phyloP scores from a whole-genome alignment of 129 eudicot genomes.

The Scalesia atractyloides region DNA sequence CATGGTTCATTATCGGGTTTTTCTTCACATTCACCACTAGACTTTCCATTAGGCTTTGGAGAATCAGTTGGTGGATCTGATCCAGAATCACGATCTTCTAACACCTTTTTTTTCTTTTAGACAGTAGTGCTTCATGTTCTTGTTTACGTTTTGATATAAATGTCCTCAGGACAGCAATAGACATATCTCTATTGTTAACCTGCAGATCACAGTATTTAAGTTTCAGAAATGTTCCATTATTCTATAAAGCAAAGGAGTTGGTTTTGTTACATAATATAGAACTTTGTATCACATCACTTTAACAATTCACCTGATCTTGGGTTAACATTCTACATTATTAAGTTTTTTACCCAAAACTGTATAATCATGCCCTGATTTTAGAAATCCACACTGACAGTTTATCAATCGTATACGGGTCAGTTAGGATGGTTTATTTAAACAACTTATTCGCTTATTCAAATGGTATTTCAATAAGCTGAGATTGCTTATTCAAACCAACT shows the following conservation, averaged over 20 bases:
- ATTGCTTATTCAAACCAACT: no score
- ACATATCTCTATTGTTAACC: slow-evolving; percentile 97
- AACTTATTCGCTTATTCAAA: no score
- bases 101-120: slow-evolving; percentile 54
- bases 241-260: not conserved
- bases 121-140: slow-evolving; percentile 63
- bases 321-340: not conserved
- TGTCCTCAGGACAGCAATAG: slow-evolving; percentile 92
- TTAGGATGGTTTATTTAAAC: no score
- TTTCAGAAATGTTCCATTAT: not conserved
- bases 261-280: slow-evolving; percentile 5
- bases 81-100: slow-evolving; percentile 42
- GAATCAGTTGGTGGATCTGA: slow-evolving; percentile 42
- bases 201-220: slow-evolving; percentile 24
- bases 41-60: slow-evolving; percentile 37
- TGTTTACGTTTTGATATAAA: slow-evolving; percentile 77
- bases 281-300: no score
- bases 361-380: no score
- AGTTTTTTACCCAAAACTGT: not conserved
- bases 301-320: slow-evolving; percentile 7
- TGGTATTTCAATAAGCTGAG: no score
- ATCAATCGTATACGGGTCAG: not conserved
- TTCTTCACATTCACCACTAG: slow-evolving; percentile 56
- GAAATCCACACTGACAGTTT: not conserved
- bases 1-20: slow-evolving; percentile 41